Evolutionary conservation across 306 rosid species (phyloP), one percentile per base, ranked within the genome.

Genomic region (Albizia julibrissin): DNA sequence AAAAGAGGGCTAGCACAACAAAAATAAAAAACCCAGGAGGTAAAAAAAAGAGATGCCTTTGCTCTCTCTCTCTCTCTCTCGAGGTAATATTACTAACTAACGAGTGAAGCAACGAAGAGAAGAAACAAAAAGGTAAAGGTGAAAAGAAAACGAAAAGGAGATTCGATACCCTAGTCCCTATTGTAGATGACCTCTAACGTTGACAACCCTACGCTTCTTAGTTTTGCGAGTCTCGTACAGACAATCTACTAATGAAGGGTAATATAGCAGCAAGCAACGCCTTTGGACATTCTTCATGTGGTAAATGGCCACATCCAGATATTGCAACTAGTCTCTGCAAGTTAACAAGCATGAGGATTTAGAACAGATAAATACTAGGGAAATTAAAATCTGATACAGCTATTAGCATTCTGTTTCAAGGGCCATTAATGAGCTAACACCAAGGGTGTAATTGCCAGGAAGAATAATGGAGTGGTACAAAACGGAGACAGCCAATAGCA

Each of bases 281-380:
- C 82, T 91, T 93, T 5, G 99, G 99, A 86, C 99, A 96, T 87
- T 96, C 99, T 82, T 96, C 99, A 12, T 96, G 99, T 2, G 99
- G 99, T 79, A 96, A 92, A 88, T 96, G 99, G n/a, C 99, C 99
- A 69, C 99, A 96, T 71, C 98, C 98, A 3, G 99, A 96, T 83
- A 96, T 91, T 15, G 92, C 91, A 56, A 96, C 98, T 76, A 96
- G 74, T 88, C 98, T 90, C 99, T 96, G 98, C 90, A 83, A 4
- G 39, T 61, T 29, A 61, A 66, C 72, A 76, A 34, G 69, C 54
- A 79, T 83, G 8, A 75, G 75, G 44, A 31, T 40, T 22, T 40
- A n/a, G 54, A 29, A 71, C 39, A 65, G n/a, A 74, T 19, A 69
- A 76, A 49, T 77, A 34, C 6, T 65, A 3, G 16, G 44, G 67